These are phyloP conservation scores for Elsinoe necatrix DNA, from an alignment of 2,329 filamentous ascomycete species.

Conservation along the genomic window DNA sequence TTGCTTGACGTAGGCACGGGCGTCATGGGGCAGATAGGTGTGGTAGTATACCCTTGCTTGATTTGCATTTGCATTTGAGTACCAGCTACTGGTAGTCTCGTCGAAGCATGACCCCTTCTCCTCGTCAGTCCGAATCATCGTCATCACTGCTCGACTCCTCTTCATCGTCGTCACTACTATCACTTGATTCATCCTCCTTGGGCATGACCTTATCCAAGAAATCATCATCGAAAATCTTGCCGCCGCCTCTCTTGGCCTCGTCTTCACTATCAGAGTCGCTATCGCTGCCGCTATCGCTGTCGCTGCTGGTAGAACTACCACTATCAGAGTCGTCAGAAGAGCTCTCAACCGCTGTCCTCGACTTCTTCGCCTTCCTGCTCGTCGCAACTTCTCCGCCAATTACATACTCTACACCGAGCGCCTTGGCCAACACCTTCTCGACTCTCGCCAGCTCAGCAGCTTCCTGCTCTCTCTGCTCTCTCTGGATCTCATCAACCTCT, in stretches of 20 bases:
- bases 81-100: not conserved
- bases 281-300: constrained; percentile 3
- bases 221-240: constrained; percentile 14
- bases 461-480: constrained; percentile 28
- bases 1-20: no score
- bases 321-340: not conserved
- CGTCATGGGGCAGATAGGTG: not conserved
- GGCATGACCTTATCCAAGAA: constrained; percentile 10
- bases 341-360: constrained; percentile 24
- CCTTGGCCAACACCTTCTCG: constrained; percentile 20
- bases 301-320: constrained; percentile 6
- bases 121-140: constrained; percentile 11
- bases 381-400: constrained; percentile 8
- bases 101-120: no score
- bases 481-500: constrained; percentile 28
- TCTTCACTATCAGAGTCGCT: not conserved
- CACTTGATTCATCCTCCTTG: constrained; percentile 10
- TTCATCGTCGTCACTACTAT: constrained; percentile 4
- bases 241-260: not conserved
- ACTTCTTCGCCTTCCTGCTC: constrained; percentile 25
- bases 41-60: constrained; percentile 5
- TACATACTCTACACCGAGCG: constrained; percentile 18
- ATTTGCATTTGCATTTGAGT: not conserved
- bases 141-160: not conserved
- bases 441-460: constrained; percentile 27